Evolutionary conservation across 2,329 filamentous ascomycete genomes (phyloP), one percentile per base, ranked within the genome.

Genomic region (Trichoderma sp.): DNA sequence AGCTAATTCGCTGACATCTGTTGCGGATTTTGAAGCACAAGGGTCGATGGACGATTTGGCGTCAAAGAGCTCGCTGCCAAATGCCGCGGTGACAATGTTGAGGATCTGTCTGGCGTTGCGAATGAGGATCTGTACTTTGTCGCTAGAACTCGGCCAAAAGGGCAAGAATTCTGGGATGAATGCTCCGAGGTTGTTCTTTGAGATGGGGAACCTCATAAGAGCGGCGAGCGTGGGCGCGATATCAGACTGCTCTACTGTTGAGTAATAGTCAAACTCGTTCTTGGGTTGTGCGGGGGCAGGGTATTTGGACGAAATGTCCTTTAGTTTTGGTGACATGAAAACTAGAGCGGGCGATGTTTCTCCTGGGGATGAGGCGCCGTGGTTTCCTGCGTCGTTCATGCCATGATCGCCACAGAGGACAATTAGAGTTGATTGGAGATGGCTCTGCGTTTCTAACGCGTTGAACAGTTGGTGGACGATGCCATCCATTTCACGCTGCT

Each of bases 321-420:
- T 88, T 55, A 97, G 84, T 76, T 93, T 96, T 0, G 95, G 94
- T 2, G 94, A 96, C 72, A 97, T 88, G 78, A 99, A 98, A 24
- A 97, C 87, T 11, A 99, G 82, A 19, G 96, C 96, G 0, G 96
- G 91, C 0, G 95, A 97, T 1, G 96, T 98, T 82, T 99, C 96
- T 55, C 96, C 95, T 1, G 93, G 88, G 0, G 94, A 94, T 11
- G 95, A 97, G 49, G 95, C 96, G 35, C 96, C 96, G 77, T 99
- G 96, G 74, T 98, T 98, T 2, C 96, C 96, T 24, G 93, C 96
- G 74, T 98, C 95, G 74, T 98, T 99, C 96, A 99, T 99, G n/a
- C 96, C 96, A 77, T 99, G 96, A 75, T 99, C 96, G 68, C 96
- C 96, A 68, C 91, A 93, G 7, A 99, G 81, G 3, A 99, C 89